Percentiles rank a stretch among this genome's conserved stretches.
Evolutionary conservation across 2,329 filamentous ascomycete species (phyloP).

Genomic region (Sclerotinia glacialis): DNA sequence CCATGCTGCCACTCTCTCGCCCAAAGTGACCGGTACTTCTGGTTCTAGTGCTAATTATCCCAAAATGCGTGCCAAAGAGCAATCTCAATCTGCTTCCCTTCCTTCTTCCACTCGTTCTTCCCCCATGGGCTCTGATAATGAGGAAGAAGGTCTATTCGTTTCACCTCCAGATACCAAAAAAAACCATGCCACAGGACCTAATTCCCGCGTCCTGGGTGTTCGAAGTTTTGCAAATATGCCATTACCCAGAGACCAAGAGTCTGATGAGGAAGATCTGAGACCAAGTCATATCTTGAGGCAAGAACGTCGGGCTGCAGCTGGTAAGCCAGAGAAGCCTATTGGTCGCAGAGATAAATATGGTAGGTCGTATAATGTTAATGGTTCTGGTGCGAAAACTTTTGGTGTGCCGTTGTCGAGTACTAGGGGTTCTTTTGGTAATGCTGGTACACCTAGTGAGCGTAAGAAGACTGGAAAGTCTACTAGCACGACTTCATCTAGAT

Average conservation of each 20-base stretch:
- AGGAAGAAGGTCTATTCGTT: neutral
- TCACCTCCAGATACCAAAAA: neutral
- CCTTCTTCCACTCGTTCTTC: neutral
- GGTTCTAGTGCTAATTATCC: neutral
- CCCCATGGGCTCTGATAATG: neutral
- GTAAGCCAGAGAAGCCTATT: too few species aligned
- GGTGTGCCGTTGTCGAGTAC: neutral
- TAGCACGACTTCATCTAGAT: too few species aligned
- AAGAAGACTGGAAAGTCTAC: neutral
- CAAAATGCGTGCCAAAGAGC: neutral
- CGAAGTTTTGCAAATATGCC: conserved; percentile 13
- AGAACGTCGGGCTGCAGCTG: neutral
- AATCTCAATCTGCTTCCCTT: neutral
- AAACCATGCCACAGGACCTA: neutral
- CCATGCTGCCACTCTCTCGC: neutral
- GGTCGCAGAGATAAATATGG: neutral
- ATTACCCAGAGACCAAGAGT: conserved; percentile 7
- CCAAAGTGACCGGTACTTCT: neutral
- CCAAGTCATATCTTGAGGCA: neutral
- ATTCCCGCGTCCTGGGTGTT: neutral
- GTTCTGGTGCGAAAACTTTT: neutral
- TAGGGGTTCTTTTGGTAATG: neutral
- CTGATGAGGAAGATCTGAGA: conserved; percentile 5
- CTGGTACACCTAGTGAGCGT: too few species aligned
- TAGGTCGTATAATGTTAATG: neutral